Evolutionary conservation across 306 rosid genomes (phyloP), one percentile per base, ranked within the genome.

Genomic region (Quercus ilex): DNA sequence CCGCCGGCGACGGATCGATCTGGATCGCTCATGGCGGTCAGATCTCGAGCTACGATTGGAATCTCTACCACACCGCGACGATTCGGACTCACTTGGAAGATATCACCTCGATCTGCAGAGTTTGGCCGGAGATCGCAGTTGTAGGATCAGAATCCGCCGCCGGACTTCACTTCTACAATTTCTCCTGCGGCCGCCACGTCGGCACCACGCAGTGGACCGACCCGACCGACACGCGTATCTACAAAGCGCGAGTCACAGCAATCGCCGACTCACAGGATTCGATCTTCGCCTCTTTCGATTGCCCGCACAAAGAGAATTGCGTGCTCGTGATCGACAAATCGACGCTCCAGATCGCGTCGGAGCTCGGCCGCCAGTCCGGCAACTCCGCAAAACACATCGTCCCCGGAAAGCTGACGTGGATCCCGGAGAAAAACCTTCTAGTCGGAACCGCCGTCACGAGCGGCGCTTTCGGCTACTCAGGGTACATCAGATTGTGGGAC

Each of bases 21-120:
- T 94, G 97, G 99, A 86, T 94, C 3, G 97, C 97, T 7, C 97
- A 94, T 33, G 92, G 97, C 2, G 99, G 97, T 10, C 97, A 92
- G 77, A 73, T 94, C 8, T 90, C 99, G 0, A 77, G 85, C 84
- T 94, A 90, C 86, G 99, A 92, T 69, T 81, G 87, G 84, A 88
- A 84, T 75, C 90, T 94, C 41, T 18, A 79, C 59, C 95, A 91
- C 63, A 20, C 86, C 55, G 84, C 81, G 11, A 91, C 97, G 6
- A 60, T 90, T 9, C 90, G 97, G 1, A 92, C 97, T 28, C 99
- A 92, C 77, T 74, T 94, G 13, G 97, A 92, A 5, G 79, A 86
- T 6, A 87, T 94, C 68, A 86, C 85, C 57, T 91, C 95, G n/a
- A 87, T 94, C 23, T 83, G 88, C 82, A 80, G 90, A 2, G 91